These are phyloP conservation scores for Heterobasidion annosum DNA, from an alignment of 1,284 basidiomycete species.

Conservation along the genomic window DNA sequence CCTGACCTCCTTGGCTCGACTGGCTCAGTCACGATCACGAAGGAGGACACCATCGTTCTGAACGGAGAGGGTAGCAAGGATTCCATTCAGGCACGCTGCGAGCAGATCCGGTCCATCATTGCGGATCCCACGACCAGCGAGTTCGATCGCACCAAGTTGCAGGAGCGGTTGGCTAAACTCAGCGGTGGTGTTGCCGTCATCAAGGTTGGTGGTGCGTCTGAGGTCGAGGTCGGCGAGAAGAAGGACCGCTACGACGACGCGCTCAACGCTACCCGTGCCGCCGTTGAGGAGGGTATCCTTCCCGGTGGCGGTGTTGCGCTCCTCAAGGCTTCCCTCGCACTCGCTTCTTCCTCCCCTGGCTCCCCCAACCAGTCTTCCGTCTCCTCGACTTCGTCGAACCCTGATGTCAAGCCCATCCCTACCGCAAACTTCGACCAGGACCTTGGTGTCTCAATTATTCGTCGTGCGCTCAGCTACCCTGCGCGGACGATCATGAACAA, in stretches of 20 bases:
- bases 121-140: slow-evolving; percentile 83
- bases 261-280: slow-evolving; percentile 93
- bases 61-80: slow-evolving; percentile 90
- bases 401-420: slow-evolving; percentile 58
- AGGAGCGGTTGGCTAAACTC: slow-evolving; percentile 95
- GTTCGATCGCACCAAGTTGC: slow-evolving; percentile 92
- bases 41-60: slow-evolving; percentile 96
- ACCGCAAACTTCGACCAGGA: slow-evolving; percentile 97
- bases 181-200: slow-evolving; percentile 96
- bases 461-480: slow-evolving; percentile 78
- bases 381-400: slow-evolving; percentile 25
- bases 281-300: slow-evolving; percentile 97
- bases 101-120: slow-evolving; percentile 88
- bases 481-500: slow-evolving; percentile 89
- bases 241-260: slow-evolving; percentile 99
- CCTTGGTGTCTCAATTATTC: slow-evolving; percentile 92
- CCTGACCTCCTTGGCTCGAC: slow-evolving; percentile 88
- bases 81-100: slow-evolving; percentile 82
- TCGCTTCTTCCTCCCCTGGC: slow-evolving; percentile 52
- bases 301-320: slow-evolving; percentile 92
- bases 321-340: slow-evolving; percentile 81
- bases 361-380: slow-evolving; percentile 24
- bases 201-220: slow-evolving; percentile 90
- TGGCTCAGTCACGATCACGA: slow-evolving; percentile 91
- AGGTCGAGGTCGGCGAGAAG: slow-evolving; percentile 99